phyloP scores from a whole-genome alignment of 108 stramenopile species.

The Skeletonema menzelii region DNA sequence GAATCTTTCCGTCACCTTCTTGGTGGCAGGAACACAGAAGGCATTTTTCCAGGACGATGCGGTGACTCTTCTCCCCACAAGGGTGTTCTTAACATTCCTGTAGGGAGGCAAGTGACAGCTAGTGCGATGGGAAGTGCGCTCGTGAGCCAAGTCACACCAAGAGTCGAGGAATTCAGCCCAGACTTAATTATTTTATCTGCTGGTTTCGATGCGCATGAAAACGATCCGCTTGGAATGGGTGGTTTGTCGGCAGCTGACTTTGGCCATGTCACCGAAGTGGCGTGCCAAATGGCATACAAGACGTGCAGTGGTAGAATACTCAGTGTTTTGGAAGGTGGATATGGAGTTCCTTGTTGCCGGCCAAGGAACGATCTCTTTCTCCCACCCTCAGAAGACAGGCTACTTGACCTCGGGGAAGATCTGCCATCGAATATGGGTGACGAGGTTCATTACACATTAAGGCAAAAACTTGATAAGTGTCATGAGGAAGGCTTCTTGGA shows the following conservation, averaged over 20 bases:
- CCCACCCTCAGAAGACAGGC: slow-evolving; percentile 25
- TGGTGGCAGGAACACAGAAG: slow-evolving; percentile 55
- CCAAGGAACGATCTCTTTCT: slow-evolving; percentile 56
- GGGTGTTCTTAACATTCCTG: slow-evolving; percentile 88
- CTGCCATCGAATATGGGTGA: slow-evolving; percentile 77
- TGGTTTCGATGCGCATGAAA: slow-evolving; percentile 94
- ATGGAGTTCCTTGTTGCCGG: slow-evolving; percentile 90
- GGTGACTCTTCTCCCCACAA: slow-evolving; percentile 83
- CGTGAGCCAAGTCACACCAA: slow-evolving; percentile 71
- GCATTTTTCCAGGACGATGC: slow-evolving; percentile 88
- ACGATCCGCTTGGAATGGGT: slow-evolving; percentile 89
- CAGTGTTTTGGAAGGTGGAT: slow-evolving; percentile 97
- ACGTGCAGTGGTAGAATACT: slow-evolving; percentile 93
- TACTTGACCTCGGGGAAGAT: slow-evolving; percentile 74
- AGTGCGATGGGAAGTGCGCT: slow-evolving; percentile 76
- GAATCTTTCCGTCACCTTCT: slow-evolving; percentile 50
- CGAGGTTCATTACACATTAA: slow-evolving; percentile 53
- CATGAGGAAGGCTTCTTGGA: slow-evolving; percentile 84
- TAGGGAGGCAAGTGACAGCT: slow-evolving; percentile 74
- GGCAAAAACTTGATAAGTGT: slow-evolving; percentile 71
- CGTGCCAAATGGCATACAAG: slow-evolving; percentile 80
- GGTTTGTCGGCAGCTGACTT: slow-evolving; percentile 86
- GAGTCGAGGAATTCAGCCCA: slow-evolving; percentile 90
- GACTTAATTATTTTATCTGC: slow-evolving; percentile 94
- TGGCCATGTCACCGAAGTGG: slow-evolving; percentile 79